Evolutionary conservation across 176 grass and related monocot species (phyloP).

Genomic region (Saccharum spontaneum): DNA sequence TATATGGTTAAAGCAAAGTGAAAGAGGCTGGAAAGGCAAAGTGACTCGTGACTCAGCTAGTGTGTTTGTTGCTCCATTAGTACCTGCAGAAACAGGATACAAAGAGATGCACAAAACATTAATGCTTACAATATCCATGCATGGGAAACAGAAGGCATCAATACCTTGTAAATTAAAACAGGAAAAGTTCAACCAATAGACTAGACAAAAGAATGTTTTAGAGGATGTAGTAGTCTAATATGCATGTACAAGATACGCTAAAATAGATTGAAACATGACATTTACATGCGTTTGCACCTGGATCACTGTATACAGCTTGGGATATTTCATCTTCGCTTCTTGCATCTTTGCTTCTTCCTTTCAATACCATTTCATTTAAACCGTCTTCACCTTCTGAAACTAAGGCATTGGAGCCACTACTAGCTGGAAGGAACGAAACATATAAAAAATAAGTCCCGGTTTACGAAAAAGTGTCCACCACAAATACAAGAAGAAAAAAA

Average conservation of each 20-base stretch:
- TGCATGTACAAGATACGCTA: constrained; percentile 18
- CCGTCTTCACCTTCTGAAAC: constrained; percentile 41
- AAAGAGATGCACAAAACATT: background rate
- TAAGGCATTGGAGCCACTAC: constrained; percentile 40
- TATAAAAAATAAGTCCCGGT: constrained; percentile 2
- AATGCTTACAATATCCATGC: background rate
- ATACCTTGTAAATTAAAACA: constrained; percentile 15
- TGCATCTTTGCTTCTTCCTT: background rate
- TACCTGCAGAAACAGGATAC: constrained; percentile 21
- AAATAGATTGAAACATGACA: constrained; percentile 18
- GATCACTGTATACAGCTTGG: background rate
- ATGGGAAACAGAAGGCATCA: background rate
- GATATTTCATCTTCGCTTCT: constrained; percentile 11
- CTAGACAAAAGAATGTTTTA: background rate
- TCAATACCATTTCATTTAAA: constrained; percentile 15
- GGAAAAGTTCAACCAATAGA: background rate
- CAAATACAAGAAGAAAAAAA: background rate
- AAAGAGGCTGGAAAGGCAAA: constrained; percentile 85
- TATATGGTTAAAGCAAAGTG: constrained; percentile 78
- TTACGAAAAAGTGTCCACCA: background rate
- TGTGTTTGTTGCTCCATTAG: constrained; percentile 11
- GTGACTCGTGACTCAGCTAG: constrained; percentile 41
- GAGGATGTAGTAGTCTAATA: constrained; percentile 2
- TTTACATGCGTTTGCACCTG: background rate
- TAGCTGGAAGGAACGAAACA: constrained; percentile 47